phyloP scores from a whole-genome alignment of 73 alveolate genomes.

The Blepharisma stoltei region DNA sequence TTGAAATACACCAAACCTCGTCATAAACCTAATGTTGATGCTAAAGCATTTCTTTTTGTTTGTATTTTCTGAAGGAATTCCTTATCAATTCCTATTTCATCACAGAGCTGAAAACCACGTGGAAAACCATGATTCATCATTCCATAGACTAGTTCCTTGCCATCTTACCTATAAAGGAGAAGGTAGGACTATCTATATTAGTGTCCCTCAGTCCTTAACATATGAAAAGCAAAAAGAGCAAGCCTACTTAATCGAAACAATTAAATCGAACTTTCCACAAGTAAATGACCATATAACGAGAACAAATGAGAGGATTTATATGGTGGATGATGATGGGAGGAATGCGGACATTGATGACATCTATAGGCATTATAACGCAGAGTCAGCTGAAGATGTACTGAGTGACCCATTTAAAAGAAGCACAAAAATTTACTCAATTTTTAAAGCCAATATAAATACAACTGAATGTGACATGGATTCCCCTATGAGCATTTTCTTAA shows the following conservation, averaged over 20 bases:
- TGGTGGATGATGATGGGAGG: slow-evolving; percentile 16
- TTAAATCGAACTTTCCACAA: background rate
- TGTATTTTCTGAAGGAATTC: slow-evolving; percentile 7
- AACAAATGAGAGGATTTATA: slow-evolving; percentile 3
- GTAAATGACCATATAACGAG: slow-evolving; percentile 10
- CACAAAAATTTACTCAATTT: background rate
- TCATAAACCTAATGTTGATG: background rate
- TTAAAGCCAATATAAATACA: background rate
- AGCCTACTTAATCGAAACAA: background rate
- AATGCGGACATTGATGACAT: background rate
- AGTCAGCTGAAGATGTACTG: background rate
- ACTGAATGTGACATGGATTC: slow-evolving; percentile 24
- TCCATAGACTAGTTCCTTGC: slow-evolving; percentile 10
- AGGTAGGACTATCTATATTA: background rate
- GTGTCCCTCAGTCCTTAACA: background rate
- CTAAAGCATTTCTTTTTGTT: slow-evolving; percentile 11
- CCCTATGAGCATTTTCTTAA: background rate
- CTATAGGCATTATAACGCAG: background rate
- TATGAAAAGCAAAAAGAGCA: slow-evolving; percentile 5
- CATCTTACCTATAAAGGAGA: background rate
- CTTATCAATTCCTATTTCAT: background rate
- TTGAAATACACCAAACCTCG: background rate
- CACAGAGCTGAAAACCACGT: background rate
- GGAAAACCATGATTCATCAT: background rate
- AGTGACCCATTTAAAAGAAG: slow-evolving; percentile 6